phyloP scores from a whole-genome alignment of 208 protist species.

The Trypanosoma mega region DNA sequence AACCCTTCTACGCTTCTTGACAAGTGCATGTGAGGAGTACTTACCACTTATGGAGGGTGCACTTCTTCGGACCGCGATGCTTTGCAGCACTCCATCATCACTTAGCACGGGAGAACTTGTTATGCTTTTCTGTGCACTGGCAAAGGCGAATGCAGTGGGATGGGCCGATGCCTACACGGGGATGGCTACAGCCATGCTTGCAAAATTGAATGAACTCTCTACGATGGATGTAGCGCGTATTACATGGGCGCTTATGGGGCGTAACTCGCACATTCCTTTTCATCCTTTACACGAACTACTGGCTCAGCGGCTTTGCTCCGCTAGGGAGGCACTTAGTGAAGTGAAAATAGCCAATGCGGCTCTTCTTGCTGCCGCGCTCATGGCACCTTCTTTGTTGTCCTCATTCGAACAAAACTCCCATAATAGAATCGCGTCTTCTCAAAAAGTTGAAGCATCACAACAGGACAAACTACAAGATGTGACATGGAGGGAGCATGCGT shows the following conservation, averaged over 20 bases:
- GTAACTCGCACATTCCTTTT: slow-evolving; percentile 57
- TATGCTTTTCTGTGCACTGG: slow-evolving; percentile 24
- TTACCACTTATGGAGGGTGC: slow-evolving; percentile 37
- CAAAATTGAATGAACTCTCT: slow-evolving; percentile 12
- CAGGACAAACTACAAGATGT: too few relatives aligned
- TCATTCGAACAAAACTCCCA: too few relatives aligned
- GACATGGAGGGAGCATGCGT: slow-evolving; percentile 2
- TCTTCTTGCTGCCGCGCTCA: slow-evolving; percentile 24
- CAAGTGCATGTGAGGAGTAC: slow-evolving; percentile 46
- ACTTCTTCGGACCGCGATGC: slow-evolving; percentile 18
- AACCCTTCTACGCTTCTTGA: slow-evolving; percentile 23
- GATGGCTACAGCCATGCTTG: slow-evolving; percentile 32
- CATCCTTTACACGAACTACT: slow-evolving; percentile 59
- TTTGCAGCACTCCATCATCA: slow-evolving; percentile 7
- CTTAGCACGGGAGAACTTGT: neutral
- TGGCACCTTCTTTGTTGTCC: slow-evolving; percentile 7
- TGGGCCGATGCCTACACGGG: slow-evolving; percentile 60
- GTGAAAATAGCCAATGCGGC: slow-evolving; percentile 21
- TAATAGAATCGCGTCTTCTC: too few relatives aligned
- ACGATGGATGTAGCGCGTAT: slow-evolving; percentile 19
- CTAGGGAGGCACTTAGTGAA: slow-evolving; percentile 32
- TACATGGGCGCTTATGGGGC: slow-evolving; percentile 40
- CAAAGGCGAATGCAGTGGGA: slow-evolving; percentile 33
- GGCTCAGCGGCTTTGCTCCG: slow-evolving; percentile 42
- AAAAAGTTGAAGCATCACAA: too few relatives aligned